Evolutionary conservation across 177 flowering plant genomes (phyloP).

Genomic region (Tripterygium wilfordii): DNA sequence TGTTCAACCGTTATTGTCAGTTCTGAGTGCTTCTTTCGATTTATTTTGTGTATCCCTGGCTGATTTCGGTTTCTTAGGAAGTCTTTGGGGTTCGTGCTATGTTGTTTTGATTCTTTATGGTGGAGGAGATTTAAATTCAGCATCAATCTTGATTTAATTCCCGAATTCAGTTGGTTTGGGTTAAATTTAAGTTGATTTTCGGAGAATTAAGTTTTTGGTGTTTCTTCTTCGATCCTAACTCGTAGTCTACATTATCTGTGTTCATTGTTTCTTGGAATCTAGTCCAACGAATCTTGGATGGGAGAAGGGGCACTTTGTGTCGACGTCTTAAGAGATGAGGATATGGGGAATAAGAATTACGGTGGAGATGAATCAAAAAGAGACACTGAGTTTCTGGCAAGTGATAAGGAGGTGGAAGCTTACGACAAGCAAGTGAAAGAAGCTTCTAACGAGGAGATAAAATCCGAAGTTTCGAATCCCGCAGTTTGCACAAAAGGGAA

Average conservation of each 20-base stretch:
- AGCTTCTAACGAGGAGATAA: conserved; percentile 47
- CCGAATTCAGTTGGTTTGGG: too few species aligned
- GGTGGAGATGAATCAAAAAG: conserved; percentile 31
- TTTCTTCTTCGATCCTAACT: too few species aligned
- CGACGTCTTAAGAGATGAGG: conserved; percentile 15
- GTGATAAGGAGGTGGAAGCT: conserved; percentile 18
- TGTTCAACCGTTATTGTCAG: background rate
- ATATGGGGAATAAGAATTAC: conserved; percentile 12
- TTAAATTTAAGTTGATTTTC: too few species aligned
- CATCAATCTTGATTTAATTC: too few species aligned
- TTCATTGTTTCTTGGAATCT: too few species aligned
- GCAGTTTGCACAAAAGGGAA: conserved; percentile 32
- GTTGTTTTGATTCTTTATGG: too few species aligned
- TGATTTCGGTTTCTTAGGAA: too few species aligned
- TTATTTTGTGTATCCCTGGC: too few species aligned
- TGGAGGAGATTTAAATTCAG: too few species aligned
- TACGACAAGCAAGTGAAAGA: conserved; percentile 36
- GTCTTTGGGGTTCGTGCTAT: too few species aligned
- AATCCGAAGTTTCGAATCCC: conserved; percentile 69
- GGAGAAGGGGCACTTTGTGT: conserved; percentile 33
- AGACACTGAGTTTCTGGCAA: conserved; percentile 24
- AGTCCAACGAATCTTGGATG: conserved; percentile 23
- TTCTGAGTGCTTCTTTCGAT: conserved; percentile 5
- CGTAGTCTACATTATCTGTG: too few species aligned
- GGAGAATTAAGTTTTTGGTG: too few species aligned